Percentiles rank a stretch among this genome's conserved stretches.
phyloP scores from a whole-genome alignment of 257 asterid species.

The Primulina tabacum region DNA sequence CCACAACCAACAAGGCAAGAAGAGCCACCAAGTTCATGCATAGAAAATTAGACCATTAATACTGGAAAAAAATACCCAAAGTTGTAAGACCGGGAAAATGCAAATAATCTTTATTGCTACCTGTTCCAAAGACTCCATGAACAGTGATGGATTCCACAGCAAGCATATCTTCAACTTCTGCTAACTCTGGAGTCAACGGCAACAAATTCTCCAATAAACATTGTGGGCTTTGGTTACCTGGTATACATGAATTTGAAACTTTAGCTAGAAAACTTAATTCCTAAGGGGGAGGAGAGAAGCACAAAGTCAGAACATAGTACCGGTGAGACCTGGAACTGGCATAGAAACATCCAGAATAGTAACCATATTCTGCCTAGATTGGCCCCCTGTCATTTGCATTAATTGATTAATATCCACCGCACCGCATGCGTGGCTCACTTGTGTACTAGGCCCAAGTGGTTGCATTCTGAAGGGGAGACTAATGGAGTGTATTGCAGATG shows the following conservation, averaged over 20 bases:
- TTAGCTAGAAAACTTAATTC: conserved; percentile 19
- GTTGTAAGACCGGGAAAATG: neutral
- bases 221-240: conserved; percentile 41
- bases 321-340: conserved; percentile 71
- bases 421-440: conserved; percentile 50
- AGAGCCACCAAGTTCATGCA: neutral
- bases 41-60: neutral
- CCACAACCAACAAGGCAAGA: neutral
- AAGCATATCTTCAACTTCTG: conserved; percentile 60
- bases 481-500: conserved; percentile 83
- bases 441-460: conserved; percentile 64
- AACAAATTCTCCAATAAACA: conserved; percentile 53
- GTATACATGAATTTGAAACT: conserved; percentile 19
- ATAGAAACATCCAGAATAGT: conserved; percentile 63
- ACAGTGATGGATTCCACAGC: conserved; percentile 66
- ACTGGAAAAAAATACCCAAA: neutral
- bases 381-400: conserved; percentile 69
- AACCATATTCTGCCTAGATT: conserved; percentile 71
- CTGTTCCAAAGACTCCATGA: conserved; percentile 79
- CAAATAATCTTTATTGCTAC: conserved; percentile 34
- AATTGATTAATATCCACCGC: conserved; percentile 58
- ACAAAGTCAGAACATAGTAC: conserved; percentile 32
- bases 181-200: conserved; percentile 66
- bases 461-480: conserved; percentile 86
- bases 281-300: conserved; percentile 4